phyloP scores from a whole-genome alignment of 2,329 filamentous ascomycete species.

The Rugonectria rugulosa region DNA sequence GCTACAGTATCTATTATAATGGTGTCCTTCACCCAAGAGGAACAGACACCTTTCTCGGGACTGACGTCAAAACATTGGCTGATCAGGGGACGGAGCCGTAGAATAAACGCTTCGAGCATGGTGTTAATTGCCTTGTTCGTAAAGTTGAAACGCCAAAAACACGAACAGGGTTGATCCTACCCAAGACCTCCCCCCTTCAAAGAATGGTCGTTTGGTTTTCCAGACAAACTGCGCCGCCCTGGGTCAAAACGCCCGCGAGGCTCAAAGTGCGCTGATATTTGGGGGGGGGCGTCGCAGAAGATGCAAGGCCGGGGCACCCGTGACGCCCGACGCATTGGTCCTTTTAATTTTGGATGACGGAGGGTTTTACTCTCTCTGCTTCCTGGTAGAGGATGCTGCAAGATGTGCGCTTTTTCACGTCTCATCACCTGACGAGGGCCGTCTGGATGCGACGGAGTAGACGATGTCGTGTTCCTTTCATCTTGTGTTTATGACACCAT shows the following conservation, averaged over 20 bases:
- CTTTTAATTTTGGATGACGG: not conserved
- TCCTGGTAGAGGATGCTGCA: not conserved
- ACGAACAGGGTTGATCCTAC: not conserved
- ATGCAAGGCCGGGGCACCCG: not conserved
- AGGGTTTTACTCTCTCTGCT: too few species aligned
- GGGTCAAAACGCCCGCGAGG: not conserved
- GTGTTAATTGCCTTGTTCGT: not conserved
- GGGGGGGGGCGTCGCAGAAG: not conserved
- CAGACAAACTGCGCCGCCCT: too few species aligned
- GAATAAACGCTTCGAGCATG: not conserved
- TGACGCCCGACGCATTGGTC: not conserved
- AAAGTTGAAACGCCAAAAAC: not conserved
- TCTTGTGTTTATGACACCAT: not conserved
- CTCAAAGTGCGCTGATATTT: not conserved
- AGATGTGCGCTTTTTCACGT: not conserved
- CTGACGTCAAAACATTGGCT: not conserved
- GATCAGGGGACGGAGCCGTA: not conserved
- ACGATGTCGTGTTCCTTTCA: slow-evolving; percentile 4
- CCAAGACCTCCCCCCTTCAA: not conserved
- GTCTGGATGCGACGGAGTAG: slow-evolving; percentile 2
- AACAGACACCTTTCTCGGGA: slow-evolving; percentile 1
- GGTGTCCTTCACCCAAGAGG: not conserved
- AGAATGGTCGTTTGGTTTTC: not conserved
- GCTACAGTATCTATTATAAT: not conserved
- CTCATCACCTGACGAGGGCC: not conserved